phyloP scores from a whole-genome alignment of 2,329 filamentous ascomycete species.

The Rhytidhysteron rufulum region DNA sequence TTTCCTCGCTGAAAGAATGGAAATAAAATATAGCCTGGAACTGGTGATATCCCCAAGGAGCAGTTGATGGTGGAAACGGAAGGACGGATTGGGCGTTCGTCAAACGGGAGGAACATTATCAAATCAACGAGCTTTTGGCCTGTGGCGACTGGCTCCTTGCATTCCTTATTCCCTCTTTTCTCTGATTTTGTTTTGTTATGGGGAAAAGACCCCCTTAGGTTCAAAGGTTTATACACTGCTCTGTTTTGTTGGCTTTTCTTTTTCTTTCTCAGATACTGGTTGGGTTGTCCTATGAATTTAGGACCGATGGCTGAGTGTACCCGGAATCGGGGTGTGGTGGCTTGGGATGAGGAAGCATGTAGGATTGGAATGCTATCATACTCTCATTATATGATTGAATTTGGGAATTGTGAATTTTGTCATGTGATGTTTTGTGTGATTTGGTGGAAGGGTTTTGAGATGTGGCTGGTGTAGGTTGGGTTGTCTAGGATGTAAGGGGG shows the following conservation, averaged over 20 bases:
- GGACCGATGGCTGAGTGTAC: background rate
- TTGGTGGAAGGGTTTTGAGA: too few species aligned
- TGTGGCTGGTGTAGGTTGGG: too few species aligned
- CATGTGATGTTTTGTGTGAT: too few species aligned
- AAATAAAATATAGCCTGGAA: background rate
- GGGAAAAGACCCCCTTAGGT: too few species aligned
- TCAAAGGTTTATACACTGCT: background rate
- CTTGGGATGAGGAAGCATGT: conserved; percentile 13
- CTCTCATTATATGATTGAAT: conserved; percentile 21
- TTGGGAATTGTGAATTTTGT: too few species aligned
- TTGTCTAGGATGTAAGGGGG: too few species aligned
- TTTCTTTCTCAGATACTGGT: background rate
- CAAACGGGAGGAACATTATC: conserved; percentile 3
- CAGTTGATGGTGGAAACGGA: conserved; percentile 5
- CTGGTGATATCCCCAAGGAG: background rate
- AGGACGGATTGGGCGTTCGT: conserved; percentile 3
- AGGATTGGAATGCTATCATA: conserved; percentile 36
- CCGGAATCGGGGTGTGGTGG: background rate
- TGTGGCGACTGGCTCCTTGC: conserved; percentile 32
- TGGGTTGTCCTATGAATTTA: background rate
- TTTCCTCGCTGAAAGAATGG: background rate
- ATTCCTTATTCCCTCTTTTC: conserved; percentile 25
- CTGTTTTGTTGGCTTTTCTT: background rate
- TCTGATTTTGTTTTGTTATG: background rate
- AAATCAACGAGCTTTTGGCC: conserved; percentile 30